Conservation (phyloP, 805 yeast species). For the Suhomyces sp. region DNA sequence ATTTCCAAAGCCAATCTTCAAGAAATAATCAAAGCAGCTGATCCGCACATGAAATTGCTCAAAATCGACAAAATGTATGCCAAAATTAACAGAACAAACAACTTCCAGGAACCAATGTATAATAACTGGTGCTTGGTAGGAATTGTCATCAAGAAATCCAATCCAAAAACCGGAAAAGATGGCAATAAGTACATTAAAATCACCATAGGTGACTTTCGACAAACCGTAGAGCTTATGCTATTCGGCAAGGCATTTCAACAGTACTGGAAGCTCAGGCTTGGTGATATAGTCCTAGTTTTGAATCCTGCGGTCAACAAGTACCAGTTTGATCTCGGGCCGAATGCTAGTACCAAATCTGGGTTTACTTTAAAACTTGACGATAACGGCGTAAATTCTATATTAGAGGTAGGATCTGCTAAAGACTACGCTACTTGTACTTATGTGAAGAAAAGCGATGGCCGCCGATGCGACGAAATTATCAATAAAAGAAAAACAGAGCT, state of each 20-base stretch:
- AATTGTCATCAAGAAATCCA: slow-evolving; percentile 56
- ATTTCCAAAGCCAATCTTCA: slow-evolving; percentile 35
- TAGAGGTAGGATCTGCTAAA: slow-evolving; percentile 72
- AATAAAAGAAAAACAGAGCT: slow-evolving; percentile 50
- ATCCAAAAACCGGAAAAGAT: slow-evolving; percentile 43
- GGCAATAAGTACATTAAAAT: slow-evolving; percentile 54
- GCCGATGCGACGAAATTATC: slow-evolving; percentile 58
- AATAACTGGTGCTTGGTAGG: slow-evolving; percentile 83
- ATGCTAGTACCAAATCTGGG: slow-evolving; percentile 13
- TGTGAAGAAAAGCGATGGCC: slow-evolving; percentile 42
- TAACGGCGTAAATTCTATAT: slow-evolving; percentile 43
- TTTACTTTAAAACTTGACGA: slow-evolving; percentile 58
- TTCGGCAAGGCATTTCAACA: slow-evolving; percentile 66
- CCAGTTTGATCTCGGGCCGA: slow-evolving; percentile 20
- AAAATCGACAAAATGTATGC: slow-evolving; percentile 60
- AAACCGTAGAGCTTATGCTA: slow-evolving; percentile 56
- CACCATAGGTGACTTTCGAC: slow-evolving; percentile 64
- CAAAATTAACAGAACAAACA: slow-evolving; percentile 62
- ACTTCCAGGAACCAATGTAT: slow-evolving; percentile 61
- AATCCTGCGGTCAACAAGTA: slow-evolving; percentile 61
- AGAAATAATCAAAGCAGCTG: slow-evolving; percentile 37
- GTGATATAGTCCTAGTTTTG: slow-evolving; percentile 69
- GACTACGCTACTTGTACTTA: slow-evolving; percentile 69
- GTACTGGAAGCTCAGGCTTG: slow-evolving; percentile 71
- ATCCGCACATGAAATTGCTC: slow-evolving; percentile 42